Conservation (phyloP, 2,329 filamentous ascomycete genomes). For the Paecilomyces fulvus region DNA sequence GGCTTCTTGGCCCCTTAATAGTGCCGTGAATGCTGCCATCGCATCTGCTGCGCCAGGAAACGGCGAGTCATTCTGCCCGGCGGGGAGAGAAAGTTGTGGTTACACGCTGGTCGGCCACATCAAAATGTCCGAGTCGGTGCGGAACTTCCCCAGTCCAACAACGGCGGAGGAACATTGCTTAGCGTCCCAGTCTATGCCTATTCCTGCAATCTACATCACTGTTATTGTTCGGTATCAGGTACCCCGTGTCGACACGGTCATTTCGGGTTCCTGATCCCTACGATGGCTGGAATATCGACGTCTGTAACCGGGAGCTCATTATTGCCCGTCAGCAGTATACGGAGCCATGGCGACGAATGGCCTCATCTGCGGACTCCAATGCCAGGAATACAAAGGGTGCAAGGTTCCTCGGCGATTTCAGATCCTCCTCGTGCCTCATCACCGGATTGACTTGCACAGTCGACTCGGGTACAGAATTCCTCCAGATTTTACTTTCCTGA, state of each 20-base stretch:
- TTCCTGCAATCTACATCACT: neutral
- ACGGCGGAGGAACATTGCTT: neutral
- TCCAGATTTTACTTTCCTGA: neutral
- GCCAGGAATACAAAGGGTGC: neutral
- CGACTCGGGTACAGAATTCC: neutral
- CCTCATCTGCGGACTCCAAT: neutral
- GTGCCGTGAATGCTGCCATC: neutral
- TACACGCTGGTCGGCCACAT: neutral
- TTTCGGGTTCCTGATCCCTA: neutral
- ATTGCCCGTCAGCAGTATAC: neutral
- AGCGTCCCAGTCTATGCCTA: neutral
- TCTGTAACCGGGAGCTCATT: neutral
- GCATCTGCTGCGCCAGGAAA: neutral
- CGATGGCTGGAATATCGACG: neutral
- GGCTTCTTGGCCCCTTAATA: neutral
- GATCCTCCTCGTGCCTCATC: neutral
- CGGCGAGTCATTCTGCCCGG: neutral
- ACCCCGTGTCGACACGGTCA: neutral
- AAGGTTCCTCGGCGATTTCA: neutral
- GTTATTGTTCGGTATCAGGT: neutral
- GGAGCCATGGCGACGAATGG: neutral
- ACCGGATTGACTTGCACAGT: neutral
- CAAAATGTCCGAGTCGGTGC: neutral
- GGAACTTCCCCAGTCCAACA: neutral
- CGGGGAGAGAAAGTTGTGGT: neutral